A percentile compares a stretch with the other conserved stretches of the same genome.
These are phyloP conservation scores for Umbilicaria muhlenbergii DNA, from an alignment of 495 filamentous ascomycete species.

Conservation along the genomic window DNA sequence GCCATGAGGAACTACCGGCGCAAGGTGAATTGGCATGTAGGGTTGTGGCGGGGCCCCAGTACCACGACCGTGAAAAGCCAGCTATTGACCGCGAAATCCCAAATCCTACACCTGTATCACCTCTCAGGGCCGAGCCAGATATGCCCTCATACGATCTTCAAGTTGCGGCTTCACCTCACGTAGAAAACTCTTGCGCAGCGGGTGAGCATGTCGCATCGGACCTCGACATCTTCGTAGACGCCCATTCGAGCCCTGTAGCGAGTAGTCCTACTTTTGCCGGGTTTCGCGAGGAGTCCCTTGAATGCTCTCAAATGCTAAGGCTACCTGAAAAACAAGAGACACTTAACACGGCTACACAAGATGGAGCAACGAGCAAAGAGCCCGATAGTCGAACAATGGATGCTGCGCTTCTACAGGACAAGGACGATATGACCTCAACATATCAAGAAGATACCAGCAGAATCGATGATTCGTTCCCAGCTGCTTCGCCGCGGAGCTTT, in stretches of 20 bases:
- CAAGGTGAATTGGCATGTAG: constrained; percentile 6
- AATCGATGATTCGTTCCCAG: constrained; percentile 1
- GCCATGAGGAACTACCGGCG: constrained; percentile 7
- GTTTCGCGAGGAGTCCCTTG: too few relatives aligned
- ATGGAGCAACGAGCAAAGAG: too few relatives aligned
- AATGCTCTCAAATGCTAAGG: too few relatives aligned
- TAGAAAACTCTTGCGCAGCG: neutral
- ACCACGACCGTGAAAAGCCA: too few relatives aligned
- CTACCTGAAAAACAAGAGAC: too few relatives aligned
- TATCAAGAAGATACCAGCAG: neutral
- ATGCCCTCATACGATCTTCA: constrained; percentile 2
- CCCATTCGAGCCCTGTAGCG: constrained; percentile 1
- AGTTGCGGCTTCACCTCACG: neutral
- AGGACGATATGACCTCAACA: too few relatives aligned
- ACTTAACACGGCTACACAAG: too few relatives aligned
- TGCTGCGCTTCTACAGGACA: too few relatives aligned
- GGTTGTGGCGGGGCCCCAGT: neutral
- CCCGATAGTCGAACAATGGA: too few relatives aligned
- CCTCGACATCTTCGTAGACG: constrained; percentile 9
- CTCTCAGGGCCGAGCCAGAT: constrained; percentile 6
- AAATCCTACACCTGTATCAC: too few relatives aligned
- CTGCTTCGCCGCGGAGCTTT: neutral
- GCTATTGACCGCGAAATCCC: too few relatives aligned
- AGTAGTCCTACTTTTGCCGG: too few relatives aligned
- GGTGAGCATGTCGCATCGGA: constrained; percentile 2